These are phyloP conservation scores for Colletotrichum plurivorum DNA, from an alignment of 2,329 filamentous ascomycete genomes.

Conservation along the genomic window DNA sequence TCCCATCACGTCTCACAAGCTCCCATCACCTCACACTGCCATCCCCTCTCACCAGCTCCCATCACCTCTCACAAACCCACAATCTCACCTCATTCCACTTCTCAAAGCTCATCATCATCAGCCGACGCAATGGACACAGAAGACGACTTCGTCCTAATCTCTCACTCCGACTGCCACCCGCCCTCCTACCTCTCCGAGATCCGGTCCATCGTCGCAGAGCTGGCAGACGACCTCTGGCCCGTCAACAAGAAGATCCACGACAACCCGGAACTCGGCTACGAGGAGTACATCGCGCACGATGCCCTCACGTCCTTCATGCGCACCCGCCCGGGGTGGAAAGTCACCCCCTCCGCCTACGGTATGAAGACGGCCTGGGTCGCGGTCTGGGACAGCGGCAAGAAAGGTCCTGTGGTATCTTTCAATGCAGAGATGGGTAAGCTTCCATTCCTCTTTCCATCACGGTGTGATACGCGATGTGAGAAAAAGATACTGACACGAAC, in stretches of 20 bases:
- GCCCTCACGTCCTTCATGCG: slow-evolving; percentile 63
- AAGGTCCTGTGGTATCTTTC: slow-evolving; percentile 62
- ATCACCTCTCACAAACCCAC: neutral
- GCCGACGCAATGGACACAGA: neutral
- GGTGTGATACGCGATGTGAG: neutral
- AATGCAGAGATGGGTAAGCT: slow-evolving; percentile 61
- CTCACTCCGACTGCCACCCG: slow-evolving; percentile 18
- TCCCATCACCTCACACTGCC: no score
- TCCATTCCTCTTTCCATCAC: neutral
- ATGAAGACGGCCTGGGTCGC: slow-evolving; percentile 68
- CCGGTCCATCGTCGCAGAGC: slow-evolving; percentile 18
- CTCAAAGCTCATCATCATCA: neutral
- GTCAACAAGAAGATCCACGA: slow-evolving; percentile 43
- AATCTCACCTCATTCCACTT: neutral
- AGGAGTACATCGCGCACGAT: slow-evolving; percentile 52
- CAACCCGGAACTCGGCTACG: slow-evolving; percentile 48
- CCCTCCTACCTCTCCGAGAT: slow-evolving; percentile 28
- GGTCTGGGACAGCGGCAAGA: slow-evolving; percentile 59
- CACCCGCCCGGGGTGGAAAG: slow-evolving; percentile 60
- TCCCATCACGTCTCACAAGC: neutral
- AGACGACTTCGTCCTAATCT: slow-evolving; percentile 34
- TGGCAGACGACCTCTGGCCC: slow-evolving; percentile 38
- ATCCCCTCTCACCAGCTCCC: neutral
- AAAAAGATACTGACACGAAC: slow-evolving; percentile 35
- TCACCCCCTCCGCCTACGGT: slow-evolving; percentile 65